Evolutionary conservation across 1,284 basidiomycete species (phyloP), one percentile per base, ranked within the genome.

Genomic region (Sporisorium iseilematis-ciliati): DNA sequence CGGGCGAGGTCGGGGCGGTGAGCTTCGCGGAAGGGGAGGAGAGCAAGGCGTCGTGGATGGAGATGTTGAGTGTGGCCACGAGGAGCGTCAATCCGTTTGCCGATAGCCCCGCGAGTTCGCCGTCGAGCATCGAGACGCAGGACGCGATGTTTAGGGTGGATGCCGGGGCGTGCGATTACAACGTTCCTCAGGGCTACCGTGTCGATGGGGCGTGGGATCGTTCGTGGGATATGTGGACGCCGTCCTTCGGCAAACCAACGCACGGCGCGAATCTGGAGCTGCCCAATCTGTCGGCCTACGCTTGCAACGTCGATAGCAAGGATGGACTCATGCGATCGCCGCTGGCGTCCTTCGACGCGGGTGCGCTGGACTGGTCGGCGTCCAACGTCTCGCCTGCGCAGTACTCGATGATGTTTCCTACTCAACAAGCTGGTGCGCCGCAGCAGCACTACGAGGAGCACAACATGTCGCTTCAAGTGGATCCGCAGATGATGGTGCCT

Each of bases 21-120:
- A 46, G 41, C 12, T 16, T 65, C 21, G 50, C 48, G 5, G 50
- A 53, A 21, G 48, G 59, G 26, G 57, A 31, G 14, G 56, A 46
- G 16, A 59, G 51, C 29, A 67, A 65, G 55, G 65, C 57, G 38
- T 64, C 59, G n/a, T 75, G 73, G 67, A 70, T 71, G 67, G 67
- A 75, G 64, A 70, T 70, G 67, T 46, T 75, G 31, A 71, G 67
- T 42, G 51, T 71, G 31, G 73, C 73, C 21, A 67, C 62, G 0
- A 60, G 70, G 21, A 49, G 60, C 4, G 29, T 54, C n/a, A 67
- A 75, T 23, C 73, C 64, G 7, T 75, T 75, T 52, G 60, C 66
- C 4, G 73, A 75, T 31, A 64, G 60, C 18, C 67, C 73, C 2
- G 73, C 54, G 2, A 57, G 51, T 1, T 75, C 73, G 20, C 73